Conservation (phyloP, 805 yeast genomes). For the Saccharomyces kudriavzevii region DNA sequence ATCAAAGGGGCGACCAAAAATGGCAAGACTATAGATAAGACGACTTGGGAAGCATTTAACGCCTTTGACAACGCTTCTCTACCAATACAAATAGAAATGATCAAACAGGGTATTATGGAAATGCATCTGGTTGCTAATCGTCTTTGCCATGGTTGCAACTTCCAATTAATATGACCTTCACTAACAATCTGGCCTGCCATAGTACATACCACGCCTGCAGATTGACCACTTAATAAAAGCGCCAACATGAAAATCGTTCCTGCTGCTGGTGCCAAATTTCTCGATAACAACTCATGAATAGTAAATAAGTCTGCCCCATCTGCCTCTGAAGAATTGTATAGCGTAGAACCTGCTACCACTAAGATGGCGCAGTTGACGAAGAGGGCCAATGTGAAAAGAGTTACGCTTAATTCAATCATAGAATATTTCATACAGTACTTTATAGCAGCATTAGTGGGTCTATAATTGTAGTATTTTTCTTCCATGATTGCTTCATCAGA, state of each 20-base stretch:
- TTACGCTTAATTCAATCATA: constrained; percentile 57
- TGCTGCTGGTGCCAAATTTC: constrained; percentile 60
- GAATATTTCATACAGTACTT: constrained; percentile 64
- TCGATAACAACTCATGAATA: constrained; percentile 56
- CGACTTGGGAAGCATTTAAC: constrained; percentile 79
- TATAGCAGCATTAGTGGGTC: constrained; percentile 68
- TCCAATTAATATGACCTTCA: constrained; percentile 86
- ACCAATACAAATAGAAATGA: constrained; percentile 65
- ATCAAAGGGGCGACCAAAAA: constrained; percentile 79
- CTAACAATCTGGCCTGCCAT: constrained; percentile 89
- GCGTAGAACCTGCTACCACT: constrained; percentile 72
- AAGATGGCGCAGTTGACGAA: constrained; percentile 81
- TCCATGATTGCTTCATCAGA: constrained; percentile 27
- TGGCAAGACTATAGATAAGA: constrained; percentile 73
- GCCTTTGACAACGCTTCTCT: constrained; percentile 62
- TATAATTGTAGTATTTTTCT: constrained; percentile 42
- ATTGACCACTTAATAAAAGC: constrained; percentile 73
- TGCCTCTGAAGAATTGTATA: constrained; percentile 64
- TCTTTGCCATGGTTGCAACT: constrained; percentile 69
- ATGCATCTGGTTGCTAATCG: constrained; percentile 69
- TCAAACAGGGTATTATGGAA: constrained; percentile 73
- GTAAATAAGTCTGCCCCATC: constrained; percentile 74
- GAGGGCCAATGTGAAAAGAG: constrained; percentile 71
- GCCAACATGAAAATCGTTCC: constrained; percentile 85
- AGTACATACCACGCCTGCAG: constrained; percentile 89